A percentile compares a stretch with the other conserved stretches of the same genome.
These are phyloP conservation scores for Fusarium protoensiforme DNA, from an alignment of 2,329 filamentous ascomycete genomes.

Conservation along the genomic window DNA sequence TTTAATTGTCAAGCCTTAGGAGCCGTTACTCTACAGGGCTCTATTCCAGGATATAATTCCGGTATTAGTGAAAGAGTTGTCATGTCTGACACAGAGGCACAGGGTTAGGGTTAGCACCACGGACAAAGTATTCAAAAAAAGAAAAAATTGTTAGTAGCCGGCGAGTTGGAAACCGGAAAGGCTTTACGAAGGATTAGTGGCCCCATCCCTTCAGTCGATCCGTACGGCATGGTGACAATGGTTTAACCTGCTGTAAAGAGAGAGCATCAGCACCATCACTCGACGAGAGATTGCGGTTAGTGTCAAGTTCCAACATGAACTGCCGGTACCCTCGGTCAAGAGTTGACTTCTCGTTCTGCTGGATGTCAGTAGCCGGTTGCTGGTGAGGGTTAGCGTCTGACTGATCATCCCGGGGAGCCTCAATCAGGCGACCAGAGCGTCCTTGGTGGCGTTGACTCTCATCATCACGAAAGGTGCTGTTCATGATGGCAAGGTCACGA, in stretches of 20 bases:
- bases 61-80: not conserved
- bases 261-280: too few species aligned
- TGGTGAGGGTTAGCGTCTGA: too few species aligned
- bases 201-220: not conserved
- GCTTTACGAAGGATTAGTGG: not conserved
- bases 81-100: not conserved
- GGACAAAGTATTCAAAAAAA: not conserved
- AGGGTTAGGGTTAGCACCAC: not conserved
- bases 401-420: not conserved
- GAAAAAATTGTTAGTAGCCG: not conserved
- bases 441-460: constrained; percentile 51
- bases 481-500: constrained; percentile 80
- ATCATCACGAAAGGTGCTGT: constrained; percentile 84
- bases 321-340: not conserved
- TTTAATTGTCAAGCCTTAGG: not conserved
- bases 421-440: not conserved
- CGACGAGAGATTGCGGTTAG: not conserved
- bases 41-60: not conserved
- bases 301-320: not conserved
- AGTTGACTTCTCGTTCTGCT: not conserved
- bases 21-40: not conserved
- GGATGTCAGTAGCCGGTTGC: not conserved
- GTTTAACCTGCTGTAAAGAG: constrained; percentile 55
- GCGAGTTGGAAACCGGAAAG: not conserved
- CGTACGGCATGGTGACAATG: not conserved